Percentiles rank a stretch among this genome's conserved stretches.
phyloP scores from a whole-genome alignment of 306 rosid species.

The Rubus parviflorus region DNA sequence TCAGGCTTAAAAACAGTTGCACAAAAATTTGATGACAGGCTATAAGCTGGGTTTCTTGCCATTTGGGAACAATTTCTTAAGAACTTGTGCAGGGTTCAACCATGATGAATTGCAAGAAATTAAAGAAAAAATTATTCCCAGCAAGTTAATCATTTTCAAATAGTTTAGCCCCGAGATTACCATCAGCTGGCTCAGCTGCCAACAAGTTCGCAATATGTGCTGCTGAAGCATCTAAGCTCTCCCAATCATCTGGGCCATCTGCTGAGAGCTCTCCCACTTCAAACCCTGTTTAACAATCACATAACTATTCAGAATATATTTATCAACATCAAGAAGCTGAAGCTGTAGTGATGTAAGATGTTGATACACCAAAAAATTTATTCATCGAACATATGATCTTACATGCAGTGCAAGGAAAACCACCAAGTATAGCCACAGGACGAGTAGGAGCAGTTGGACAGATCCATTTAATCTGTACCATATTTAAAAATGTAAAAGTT shows the following conservation, averaged over 20 bases:
- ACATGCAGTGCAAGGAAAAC: constrained; percentile 98
- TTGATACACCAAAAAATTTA: neutral
- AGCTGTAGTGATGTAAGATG: neutral
- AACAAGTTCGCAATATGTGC: constrained; percentile 87
- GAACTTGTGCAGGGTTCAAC: too few species aligned
- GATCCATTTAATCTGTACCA: constrained; percentile 95
- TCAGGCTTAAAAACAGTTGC: too few species aligned
- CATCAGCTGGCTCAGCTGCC: constrained; percentile 96
- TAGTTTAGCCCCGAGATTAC: constrained; percentile 38
- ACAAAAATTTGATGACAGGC: too few species aligned
- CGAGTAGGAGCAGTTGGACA: constrained; percentile 99
- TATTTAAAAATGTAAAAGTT: neutral
- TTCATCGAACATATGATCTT: constrained; percentile 21
- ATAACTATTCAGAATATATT: constrained; percentile 18
- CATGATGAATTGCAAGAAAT: neutral
- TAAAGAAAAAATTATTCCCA: neutral
- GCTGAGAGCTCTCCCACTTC: constrained; percentile 94
- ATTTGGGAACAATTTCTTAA: neutral
- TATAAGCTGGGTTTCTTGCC: neutral
- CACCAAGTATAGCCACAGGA: constrained; percentile 86
- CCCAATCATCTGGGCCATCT: constrained; percentile 95
- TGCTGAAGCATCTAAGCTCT: constrained; percentile 95
- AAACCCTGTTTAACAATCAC: constrained; percentile 66
- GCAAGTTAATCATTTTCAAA: neutral
- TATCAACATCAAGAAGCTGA: neutral